Evolutionary conservation across 306 rosid species (phyloP).

Genomic region (Abrus pulchellus): DNA sequence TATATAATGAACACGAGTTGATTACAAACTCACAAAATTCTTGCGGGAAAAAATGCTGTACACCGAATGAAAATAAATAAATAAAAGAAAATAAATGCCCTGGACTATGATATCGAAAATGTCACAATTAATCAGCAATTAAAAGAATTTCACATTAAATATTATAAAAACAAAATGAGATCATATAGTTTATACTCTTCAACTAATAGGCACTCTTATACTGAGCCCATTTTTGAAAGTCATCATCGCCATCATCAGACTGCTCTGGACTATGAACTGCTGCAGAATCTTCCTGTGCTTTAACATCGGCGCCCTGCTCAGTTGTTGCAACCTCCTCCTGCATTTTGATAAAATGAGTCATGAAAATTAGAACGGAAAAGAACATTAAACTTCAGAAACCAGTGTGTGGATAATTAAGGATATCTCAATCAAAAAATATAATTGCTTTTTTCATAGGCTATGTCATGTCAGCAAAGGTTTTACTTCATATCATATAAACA

Average conservation of each 20-base stretch:
- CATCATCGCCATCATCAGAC: slow-evolving; percentile 62
- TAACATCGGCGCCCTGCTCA: slow-evolving; percentile 46
- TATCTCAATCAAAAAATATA: slow-evolving; percentile 2
- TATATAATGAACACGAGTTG: neutral
- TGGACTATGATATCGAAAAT: neutral
- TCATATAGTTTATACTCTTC: slow-evolving; percentile 11
- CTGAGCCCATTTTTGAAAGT: slow-evolving; percentile 50
- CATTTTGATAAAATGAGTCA: slow-evolving; percentile 38
- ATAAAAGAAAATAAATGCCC: neutral
- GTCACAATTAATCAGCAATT: neutral
- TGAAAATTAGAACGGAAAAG: slow-evolving; percentile 7
- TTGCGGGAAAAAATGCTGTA: neutral
- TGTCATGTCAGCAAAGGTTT: neutral
- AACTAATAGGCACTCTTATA: slow-evolving; percentile 53
- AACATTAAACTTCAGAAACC: slow-evolving; percentile 4
- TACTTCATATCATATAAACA: neutral
- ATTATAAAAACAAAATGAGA: slow-evolving; percentile 14
- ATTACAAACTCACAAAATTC: neutral
- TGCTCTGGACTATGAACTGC: slow-evolving; percentile 61
- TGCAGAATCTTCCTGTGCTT: slow-evolving; percentile 56
- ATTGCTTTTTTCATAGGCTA: slow-evolving; percentile 11
- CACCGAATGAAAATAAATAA: neutral
- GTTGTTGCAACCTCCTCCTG: slow-evolving; percentile 62
- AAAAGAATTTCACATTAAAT: slow-evolving; percentile 6
- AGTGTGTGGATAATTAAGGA: neutral